These are phyloP conservation scores for Microbotryum intermedium DNA, from an alignment of 1,284 basidiomycete species.

Conservation along the genomic window DNA sequence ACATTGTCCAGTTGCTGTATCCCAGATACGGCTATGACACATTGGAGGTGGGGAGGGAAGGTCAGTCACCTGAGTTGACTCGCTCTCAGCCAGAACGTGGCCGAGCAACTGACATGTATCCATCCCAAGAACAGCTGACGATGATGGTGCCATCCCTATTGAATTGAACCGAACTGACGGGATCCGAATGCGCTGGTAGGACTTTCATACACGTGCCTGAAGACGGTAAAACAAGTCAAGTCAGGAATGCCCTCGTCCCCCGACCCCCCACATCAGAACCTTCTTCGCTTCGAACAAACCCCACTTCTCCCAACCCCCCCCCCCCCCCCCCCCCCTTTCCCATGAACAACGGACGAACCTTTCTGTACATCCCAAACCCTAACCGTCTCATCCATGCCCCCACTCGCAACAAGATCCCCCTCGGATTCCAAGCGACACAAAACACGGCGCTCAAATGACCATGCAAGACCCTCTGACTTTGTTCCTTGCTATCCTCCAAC, in stretches of 20 bases:
- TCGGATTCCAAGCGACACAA: constrained; percentile 81
- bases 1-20: constrained; percentile 90
- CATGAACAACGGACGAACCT: no score
- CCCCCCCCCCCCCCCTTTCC: no score
- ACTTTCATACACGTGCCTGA: constrained; percentile 56
- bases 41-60: background rate
- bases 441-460: constrained; percentile 93
- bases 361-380: constrained; percentile 89
- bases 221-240: background rate
- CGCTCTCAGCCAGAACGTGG: background rate
- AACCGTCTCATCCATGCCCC: constrained; percentile 89
- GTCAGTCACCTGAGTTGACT: background rate
- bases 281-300: no score
- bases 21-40: constrained; percentile 76
- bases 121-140: constrained; percentile 89
- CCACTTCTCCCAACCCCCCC: no score
- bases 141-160: constrained; percentile 91
- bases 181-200: constrained; percentile 90
- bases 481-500: background rate
- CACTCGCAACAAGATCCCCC: constrained; percentile 80
- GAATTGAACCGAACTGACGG: constrained; percentile 86
- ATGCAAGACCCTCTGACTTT: constrained; percentile 31
- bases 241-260: no score
- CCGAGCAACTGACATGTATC: constrained; percentile 64
- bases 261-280: no score